A percentile compares a stretch with the other conserved stretches of the same genome.
Evolutionary conservation across 1,284 basidiomycete genomes (phyloP).

Genomic region (Vanrija pseudolonga): DNA sequence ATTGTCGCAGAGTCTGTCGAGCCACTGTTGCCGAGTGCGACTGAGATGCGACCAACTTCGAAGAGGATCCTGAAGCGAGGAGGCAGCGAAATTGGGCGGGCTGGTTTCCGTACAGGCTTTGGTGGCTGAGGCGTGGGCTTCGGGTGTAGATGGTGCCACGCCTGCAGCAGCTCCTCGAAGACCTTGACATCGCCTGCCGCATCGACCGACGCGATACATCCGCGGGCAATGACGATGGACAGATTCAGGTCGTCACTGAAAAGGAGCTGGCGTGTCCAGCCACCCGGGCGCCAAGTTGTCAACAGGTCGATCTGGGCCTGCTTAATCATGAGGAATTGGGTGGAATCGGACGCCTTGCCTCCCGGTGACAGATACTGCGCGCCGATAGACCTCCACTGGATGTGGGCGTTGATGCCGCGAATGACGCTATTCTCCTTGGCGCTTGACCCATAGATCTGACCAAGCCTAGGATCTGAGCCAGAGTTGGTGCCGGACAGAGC

Average conservation of each 20-base stretch:
- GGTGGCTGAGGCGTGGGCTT: neutral
- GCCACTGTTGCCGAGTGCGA: conserved; percentile 28
- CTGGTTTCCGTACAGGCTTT: no score
- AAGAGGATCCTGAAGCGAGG: conserved; percentile 35
- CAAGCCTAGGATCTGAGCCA: conserved; percentile 32
- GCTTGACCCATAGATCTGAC: conserved; percentile 40
- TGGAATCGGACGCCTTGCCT: conserved; percentile 24
- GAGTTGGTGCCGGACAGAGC: conserved; percentile 34
- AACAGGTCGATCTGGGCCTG: conserved; percentile 35
- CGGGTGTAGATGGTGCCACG: conserved; percentile 16
- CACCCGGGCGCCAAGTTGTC: conserved; percentile 38
- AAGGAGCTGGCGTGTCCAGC: conserved; percentile 35
- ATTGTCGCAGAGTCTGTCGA: conserved; percentile 32
- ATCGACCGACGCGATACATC: conserved; percentile 33
- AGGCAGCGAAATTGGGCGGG: neutral
- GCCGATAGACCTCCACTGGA: conserved; percentile 30
- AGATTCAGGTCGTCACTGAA: conserved; percentile 42
- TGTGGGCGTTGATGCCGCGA: conserved; percentile 28
- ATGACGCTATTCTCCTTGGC: conserved; percentile 24
- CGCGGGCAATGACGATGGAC: conserved; percentile 28
- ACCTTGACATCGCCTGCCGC: conserved; percentile 37
- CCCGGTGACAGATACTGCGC: conserved; percentile 34
- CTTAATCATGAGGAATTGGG: conserved; percentile 31
- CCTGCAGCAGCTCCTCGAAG: conserved; percentile 26
- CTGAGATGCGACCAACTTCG: conserved; percentile 32